These are phyloP conservation scores for Coemansia sp. DNA, from an alignment of 192 early-diverging fungal genomes.

Conservation along the genomic window DNA sequence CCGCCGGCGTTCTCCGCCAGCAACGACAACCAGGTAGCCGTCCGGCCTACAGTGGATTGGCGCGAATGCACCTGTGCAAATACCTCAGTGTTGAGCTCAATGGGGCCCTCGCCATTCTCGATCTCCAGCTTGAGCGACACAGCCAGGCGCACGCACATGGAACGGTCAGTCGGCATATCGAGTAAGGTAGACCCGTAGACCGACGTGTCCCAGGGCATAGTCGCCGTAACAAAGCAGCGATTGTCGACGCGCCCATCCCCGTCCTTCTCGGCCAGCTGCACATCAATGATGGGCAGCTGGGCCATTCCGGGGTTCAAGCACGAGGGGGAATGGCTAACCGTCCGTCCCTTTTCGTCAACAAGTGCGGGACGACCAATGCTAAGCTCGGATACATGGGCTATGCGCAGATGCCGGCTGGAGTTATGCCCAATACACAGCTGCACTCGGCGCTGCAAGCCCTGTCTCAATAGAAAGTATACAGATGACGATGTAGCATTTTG, in stretches of 20 bases:
- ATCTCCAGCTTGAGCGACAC: slow-evolving; percentile 59
- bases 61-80: slow-evolving; percentile 62
- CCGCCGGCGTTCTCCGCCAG: slow-evolving; percentile 15
- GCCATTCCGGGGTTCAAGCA: neutral
- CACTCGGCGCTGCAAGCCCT: slow-evolving; percentile 75
- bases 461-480: slow-evolving; percentile 58
- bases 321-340: neutral
- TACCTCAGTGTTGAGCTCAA: slow-evolving; percentile 61
- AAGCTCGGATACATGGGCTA: slow-evolving; percentile 21
- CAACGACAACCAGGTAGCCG: slow-evolving; percentile 17
- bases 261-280: slow-evolving; percentile 45
- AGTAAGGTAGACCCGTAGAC: slow-evolving; percentile 67
- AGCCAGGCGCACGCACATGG: slow-evolving; percentile 61
- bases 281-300: slow-evolving; percentile 36
- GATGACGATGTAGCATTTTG: slow-evolving; percentile 15
- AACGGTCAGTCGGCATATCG: slow-evolving; percentile 60
- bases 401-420: slow-evolving; percentile 63
- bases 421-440: slow-evolving; percentile 64
- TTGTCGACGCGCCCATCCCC: slow-evolving; percentile 61
- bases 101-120: slow-evolving; percentile 58
- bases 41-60: slow-evolving; percentile 13
- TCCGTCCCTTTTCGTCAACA: slow-evolving; percentile 63
- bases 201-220: slow-evolving; percentile 75
- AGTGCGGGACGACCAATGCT: slow-evolving; percentile 34
- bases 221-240: slow-evolving; percentile 58